A percentile compares a stretch with the other conserved stretches of the same genome.
These are phyloP conservation scores for Ophiostoma ips DNA, from an alignment of 2,329 filamentous ascomycete species.

Conservation along the genomic window DNA sequence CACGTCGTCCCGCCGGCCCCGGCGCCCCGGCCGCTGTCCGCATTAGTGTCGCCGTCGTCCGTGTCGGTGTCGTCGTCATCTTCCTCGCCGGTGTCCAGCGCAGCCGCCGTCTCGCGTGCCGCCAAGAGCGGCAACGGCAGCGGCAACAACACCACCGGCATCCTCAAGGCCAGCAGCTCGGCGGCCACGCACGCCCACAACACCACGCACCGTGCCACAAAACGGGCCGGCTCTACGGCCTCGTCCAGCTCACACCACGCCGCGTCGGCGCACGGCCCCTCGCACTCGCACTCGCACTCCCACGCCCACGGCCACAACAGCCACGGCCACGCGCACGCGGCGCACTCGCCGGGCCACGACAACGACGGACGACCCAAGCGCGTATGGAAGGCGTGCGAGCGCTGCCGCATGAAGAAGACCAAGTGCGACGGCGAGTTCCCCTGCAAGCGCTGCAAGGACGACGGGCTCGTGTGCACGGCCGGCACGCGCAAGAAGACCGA, in stretches of 20 bases:
- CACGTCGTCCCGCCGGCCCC: background rate
- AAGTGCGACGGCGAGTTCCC: slow-evolving; percentile 56
- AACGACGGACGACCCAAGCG: slow-evolving; percentile 46
- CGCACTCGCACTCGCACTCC: background rate
- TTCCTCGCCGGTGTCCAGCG: background rate
- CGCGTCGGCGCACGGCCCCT: background rate
- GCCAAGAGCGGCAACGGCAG: slow-evolving; percentile 14
- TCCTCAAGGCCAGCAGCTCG: background rate
- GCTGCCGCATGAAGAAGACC: slow-evolving; percentile 57
- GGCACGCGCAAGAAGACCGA: slow-evolving; percentile 54
- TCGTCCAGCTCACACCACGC: slow-evolving; percentile 19
- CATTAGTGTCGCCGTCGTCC: background rate
- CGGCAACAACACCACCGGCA: slow-evolving; percentile 7
- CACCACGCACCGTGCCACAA: slow-evolving; percentile 31
- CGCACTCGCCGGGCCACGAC: slow-evolving; percentile 23
- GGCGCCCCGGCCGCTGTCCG: background rate
- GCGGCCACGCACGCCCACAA: slow-evolving; percentile 8
- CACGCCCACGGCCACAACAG: background rate
- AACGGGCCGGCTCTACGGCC: slow-evolving; percentile 27
- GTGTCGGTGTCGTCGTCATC: background rate
- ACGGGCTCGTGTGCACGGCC: slow-evolving; percentile 49
- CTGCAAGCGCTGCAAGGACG: slow-evolving; percentile 53
- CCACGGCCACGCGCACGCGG: background rate
- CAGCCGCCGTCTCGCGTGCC: slow-evolving; percentile 1
- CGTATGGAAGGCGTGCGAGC: slow-evolving; percentile 53